Evolutionary conservation across 2,329 filamentous ascomycete species (phyloP).

Genomic region (Davidsoniella neocaledoniae): DNA sequence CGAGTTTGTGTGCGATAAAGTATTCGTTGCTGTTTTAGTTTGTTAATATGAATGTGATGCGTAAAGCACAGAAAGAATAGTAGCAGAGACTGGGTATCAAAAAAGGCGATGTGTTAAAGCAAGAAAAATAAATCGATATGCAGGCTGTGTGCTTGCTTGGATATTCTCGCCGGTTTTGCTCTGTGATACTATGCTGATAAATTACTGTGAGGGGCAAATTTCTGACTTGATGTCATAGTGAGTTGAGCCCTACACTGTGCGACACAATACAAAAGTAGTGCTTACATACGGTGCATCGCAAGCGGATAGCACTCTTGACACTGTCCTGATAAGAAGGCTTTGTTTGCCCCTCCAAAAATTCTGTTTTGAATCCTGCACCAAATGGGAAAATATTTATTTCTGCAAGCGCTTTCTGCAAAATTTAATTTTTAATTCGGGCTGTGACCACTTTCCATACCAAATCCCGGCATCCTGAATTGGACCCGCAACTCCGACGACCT

Average conservation of each 20-base stretch:
- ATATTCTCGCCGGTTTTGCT: constrained; percentile 1
- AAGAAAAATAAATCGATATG: neutral
- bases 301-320: constrained; percentile 6
- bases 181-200: constrained; percentile 8
- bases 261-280: neutral
- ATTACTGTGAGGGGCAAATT: constrained; percentile 12
- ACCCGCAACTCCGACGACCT: neutral
- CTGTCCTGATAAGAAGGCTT: constrained; percentile 1
- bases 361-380: neutral
- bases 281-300: neutral
- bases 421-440: neutral
- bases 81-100: too few relatives aligned
- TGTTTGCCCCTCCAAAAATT: constrained; percentile 12
- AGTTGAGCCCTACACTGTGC: constrained; percentile 10
- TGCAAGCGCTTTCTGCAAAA: neutral
- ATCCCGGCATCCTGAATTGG: constrained; percentile 1
- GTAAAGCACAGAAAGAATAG: neutral
- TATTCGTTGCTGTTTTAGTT: neutral
- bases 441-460: neutral
- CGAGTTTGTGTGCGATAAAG: constrained; percentile 8
- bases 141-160: neutral
- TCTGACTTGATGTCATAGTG: constrained; percentile 12
- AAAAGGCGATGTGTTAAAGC: neutral
- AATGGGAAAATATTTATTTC: neutral
- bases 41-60: neutral